Evolutionary conservation across 495 filamentous ascomycete species (phyloP), one percentile per base, ranked within the genome.

Genomic region (Pyrenula massariospora): DNA sequence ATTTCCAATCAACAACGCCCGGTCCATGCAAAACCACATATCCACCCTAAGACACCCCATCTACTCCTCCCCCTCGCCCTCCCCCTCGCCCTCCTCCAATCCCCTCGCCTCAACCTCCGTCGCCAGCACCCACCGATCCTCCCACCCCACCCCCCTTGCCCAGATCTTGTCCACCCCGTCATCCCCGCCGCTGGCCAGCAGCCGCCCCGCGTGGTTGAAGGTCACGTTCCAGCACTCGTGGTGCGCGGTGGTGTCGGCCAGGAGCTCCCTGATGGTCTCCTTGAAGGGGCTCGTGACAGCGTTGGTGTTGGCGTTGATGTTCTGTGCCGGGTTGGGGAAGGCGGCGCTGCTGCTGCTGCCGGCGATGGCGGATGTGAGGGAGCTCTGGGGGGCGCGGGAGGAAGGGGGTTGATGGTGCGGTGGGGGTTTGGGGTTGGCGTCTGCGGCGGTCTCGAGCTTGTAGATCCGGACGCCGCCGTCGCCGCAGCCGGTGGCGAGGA

Each of bases 401-500:
- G 22, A 8, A 11, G 42, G 42, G 42, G 19, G 42, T 19, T 52
- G 50, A 21, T 52, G 19, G 8, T 52, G 50, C 20, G 8, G n/a
- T 5, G 19, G 8, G 8, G 50, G 8, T 8, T 10, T 52, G 22
- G 8, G 8, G 22, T 52, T 52, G 8, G 8, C n/a, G 8, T 24
- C 50, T 20, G 8, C 50, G 8, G 50, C 22, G 20, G 88, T 87
- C 31, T 82, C 79, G 0, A 99, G 71, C 64, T 90, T 80, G 61
- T 91, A 96, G 3, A 97, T 84, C 22, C 94, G 80, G 50, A 97
- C 78, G 58, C 81, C 82, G 2, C 93, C 91, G 65, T 99, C 93
- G 66, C 91, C 91, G 64, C 88, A 89, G 0, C 89, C 92, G 25
- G 91, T 94, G 3, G 93, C 94, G 60, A 97, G 78, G 54, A 95